A percentile compares a stretch with the other conserved stretches of the same genome.
phyloP scores from a whole-genome alignment of 305 asterid genomes.

The Plantago rigida region DNA sequence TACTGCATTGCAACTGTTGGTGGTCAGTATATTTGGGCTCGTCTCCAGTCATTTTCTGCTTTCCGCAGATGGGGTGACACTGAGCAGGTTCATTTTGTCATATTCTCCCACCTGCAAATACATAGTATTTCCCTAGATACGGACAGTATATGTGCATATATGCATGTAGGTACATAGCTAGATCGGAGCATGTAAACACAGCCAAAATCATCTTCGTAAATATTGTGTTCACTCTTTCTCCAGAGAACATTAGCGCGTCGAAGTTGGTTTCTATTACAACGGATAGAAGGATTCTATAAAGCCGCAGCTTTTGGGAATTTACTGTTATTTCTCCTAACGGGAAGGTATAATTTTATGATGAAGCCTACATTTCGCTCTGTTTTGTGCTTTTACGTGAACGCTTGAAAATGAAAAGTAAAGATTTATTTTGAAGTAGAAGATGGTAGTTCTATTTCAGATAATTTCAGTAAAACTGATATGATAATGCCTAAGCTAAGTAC shows the following conservation, averaged over 20 bases:
- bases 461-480: too few relatives aligned
- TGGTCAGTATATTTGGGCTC: constrained; percentile 85
- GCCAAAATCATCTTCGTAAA: constrained; percentile 9
- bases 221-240: constrained; percentile 19
- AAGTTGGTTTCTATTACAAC: constrained; percentile 69
- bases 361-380: neutral
- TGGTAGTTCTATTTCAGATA: too few relatives aligned
- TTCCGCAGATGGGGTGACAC: constrained; percentile 96
- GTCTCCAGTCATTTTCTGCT: constrained; percentile 89
- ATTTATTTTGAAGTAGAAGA: neutral
- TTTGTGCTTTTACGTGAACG: neutral
- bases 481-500: too few relatives aligned
- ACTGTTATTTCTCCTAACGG: constrained; percentile 75
- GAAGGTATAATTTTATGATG: constrained; percentile 47
- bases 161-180: constrained; percentile 1
- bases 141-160: neutral
- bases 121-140: neutral
- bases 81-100: constrained; percentile 51
- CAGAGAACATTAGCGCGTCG: constrained; percentile 80
- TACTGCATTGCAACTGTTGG: constrained; percentile 87
- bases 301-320: constrained; percentile 85
- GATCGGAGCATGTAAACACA: constrained; percentile 12
- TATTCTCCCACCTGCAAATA: neutral
- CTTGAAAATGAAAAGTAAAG: constrained; percentile 9
- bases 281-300: constrained; percentile 72